Evolutionary conservation across 2,329 filamentous ascomycete genomes (phyloP).

Genomic region (Claviceps maximensis): DNA sequence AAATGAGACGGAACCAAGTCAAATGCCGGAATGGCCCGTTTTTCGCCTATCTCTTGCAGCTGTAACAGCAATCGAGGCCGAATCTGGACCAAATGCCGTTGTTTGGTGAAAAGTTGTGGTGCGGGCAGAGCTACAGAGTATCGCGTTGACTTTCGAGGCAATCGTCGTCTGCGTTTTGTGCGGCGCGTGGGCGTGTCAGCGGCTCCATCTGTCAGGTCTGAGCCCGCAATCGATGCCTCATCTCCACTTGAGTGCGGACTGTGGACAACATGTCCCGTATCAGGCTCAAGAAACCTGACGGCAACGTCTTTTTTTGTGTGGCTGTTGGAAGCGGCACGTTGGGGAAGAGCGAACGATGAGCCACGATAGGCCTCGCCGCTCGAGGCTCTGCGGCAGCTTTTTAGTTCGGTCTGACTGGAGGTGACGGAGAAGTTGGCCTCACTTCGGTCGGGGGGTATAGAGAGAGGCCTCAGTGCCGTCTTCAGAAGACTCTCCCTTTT

Average conservation of each 20-base stretch:
- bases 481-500: slow-evolving; percentile 28
- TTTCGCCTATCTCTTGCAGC: slow-evolving; percentile 51
- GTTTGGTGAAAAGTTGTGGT: slow-evolving; percentile 43
- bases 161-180: slow-evolving; percentile 31
- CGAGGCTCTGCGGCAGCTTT: neutral
- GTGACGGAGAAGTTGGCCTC: slow-evolving; percentile 10
- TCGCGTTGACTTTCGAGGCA: slow-evolving; percentile 42
- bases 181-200: slow-evolving; percentile 25
- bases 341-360: slow-evolving; percentile 8
- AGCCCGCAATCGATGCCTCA: slow-evolving; percentile 28
- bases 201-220: slow-evolving; percentile 33
- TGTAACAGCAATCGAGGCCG: slow-evolving; percentile 59
- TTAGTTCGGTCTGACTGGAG: neutral
- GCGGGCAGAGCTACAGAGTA: slow-evolving; percentile 58
- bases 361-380: neutral
- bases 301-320: slow-evolving; percentile 27
- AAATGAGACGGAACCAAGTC: slow-evolving; percentile 61
- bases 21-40: slow-evolving; percentile 52
- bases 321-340: slow-evolving; percentile 25
- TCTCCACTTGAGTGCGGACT: slow-evolving; percentile 32
- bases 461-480: slow-evolving; percentile 26
- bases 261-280: slow-evolving; percentile 15
- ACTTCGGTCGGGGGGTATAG: slow-evolving; percentile 11
- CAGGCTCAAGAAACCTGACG: slow-evolving; percentile 32
- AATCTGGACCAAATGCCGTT: slow-evolving; percentile 52